Base-by-base conservation (phyloP, 2,329 filamentous ascomycete genomes). In the Nemania sp. region DNA sequence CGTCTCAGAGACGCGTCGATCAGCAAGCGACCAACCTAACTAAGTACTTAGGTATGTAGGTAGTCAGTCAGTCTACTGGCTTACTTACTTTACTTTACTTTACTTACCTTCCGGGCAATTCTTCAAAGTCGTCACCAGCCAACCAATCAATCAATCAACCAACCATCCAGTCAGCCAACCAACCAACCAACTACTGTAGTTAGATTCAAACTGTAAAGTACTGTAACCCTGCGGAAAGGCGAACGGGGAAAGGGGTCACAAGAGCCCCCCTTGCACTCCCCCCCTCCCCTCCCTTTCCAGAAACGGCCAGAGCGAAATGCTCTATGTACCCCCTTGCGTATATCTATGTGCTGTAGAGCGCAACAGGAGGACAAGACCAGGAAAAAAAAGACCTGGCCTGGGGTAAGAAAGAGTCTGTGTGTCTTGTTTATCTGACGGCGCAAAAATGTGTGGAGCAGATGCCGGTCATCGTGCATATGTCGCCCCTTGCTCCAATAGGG, bases 401-500 rank as follows among this genome's bases (percentile, higher is more conserved):
- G n/a, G n/a, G n/a, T n/a, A n/a, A n/a, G 62, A 62, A 58, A 66
- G 61, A 60, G 55, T 54, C 59, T 35, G 64, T 63, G 63, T 64
- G 59, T 60, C 51, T 58, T 66, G 59, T 66, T 68, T 66, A 66
- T 70, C 68, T 68, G 60, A 61, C 27, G 54, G 53, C 51, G 57
- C 43, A 57, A 35, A 45, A 58, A 32, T 49, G 51, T 54, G 51
- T 60, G 66, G 68, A 47, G 68, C 64, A 67, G 61, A 70, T 70
- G 68, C 64, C 57, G 59, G 68, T 70, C 68, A 70, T 70, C 66
- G 63, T 66, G 68, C 68, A 69, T 68, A 59, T 66, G 66, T 65
- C 27, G 57, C 26, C 64, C 22, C 51, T n/a, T 54, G 52, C 43
- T 53, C 65, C 65, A 68, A 65, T 70, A 69, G 64, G 58, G 62